Evolutionary conservation across 1,284 basidiomycete species (phyloP), one percentile per base, ranked within the genome.

Genomic region (Melampsora abietis-canadensis): DNA sequence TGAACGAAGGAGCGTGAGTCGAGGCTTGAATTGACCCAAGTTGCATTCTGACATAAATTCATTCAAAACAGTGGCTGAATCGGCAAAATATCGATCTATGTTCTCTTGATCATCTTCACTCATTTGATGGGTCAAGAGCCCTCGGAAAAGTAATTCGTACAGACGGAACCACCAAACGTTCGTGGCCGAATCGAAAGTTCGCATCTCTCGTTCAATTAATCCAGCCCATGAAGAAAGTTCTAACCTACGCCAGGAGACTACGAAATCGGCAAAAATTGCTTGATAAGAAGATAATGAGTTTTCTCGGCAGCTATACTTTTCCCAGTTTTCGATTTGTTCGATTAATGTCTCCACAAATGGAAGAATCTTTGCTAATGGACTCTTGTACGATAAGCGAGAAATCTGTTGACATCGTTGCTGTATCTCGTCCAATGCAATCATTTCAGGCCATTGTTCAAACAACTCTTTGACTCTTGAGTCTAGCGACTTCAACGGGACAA

Each of bases 311-410:
- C 95, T 90, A 79, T 92, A 98, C 79, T 89, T 89, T 81, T 98
- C 93, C 96, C 96, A 99, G 80, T 98, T 96, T 77, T 96, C 92
- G 12, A 89, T 92, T 77, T 96, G 92, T 59, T 89, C 80, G 1
- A 98, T 84, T 14, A 99, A 84, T 77, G 91, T 90, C 82, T 99
- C 96, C 59, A 98, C 81, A 2, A 90, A 89, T 0, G 92, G 87
- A 21, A 99, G 86, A 24, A 95, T 83, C 80, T 89, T 90, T 6
- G 95, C 93, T 5, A 98, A 84, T 0, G 96, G 89, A 77, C 88
- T 89, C 62, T 86, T 84, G 5, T 91, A 83, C 69, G 87, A 85
- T 21, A 95, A 84, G 0, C 84, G 81, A 54, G 93, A 83, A 66
- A 95, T 86, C 6, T 85, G 83, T 47, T 90, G 86, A 79, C 91